A percentile compares a stretch with the other conserved stretches of the same genome.
Evolutionary conservation across 2,329 filamentous ascomycete species (phyloP).

Genomic region (Fusarium heterosporum): DNA sequence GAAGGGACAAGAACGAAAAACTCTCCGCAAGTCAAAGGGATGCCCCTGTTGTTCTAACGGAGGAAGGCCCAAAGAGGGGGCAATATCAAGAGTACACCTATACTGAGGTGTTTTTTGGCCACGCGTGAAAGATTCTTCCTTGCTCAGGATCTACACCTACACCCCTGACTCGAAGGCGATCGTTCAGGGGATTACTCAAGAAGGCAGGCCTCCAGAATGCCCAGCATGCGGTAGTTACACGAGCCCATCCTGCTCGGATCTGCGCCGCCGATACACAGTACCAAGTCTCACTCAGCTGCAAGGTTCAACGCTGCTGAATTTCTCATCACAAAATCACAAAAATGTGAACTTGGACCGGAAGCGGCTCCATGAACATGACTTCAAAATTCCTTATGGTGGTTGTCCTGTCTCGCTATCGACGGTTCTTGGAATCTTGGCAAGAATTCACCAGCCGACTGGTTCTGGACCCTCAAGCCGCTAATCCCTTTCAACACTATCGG

Average conservation of each 20-base stretch:
- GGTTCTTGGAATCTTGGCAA: conserved; percentile 42
- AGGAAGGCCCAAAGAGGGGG: conserved; percentile 28
- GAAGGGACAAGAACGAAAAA: conserved; percentile 15
- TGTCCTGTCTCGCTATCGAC: conserved; percentile 36
- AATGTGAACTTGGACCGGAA: conserved; percentile 13
- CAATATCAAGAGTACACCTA: conserved; percentile 33
- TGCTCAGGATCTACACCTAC: conserved; percentile 32
- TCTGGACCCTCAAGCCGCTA: conserved; percentile 37
- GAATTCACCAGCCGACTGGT: conserved; percentile 40
- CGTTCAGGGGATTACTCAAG: conserved; percentile 38
- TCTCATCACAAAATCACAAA: conserved; percentile 5
- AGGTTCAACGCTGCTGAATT: conserved; percentile 9
- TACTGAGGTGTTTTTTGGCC: conserved; percentile 24
- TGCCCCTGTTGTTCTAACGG: conserved; percentile 16
- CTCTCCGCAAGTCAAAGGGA: conserved; percentile 11
- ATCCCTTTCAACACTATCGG: conserved; percentile 40
- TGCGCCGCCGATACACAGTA: conserved; percentile 26
- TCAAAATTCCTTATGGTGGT: conserved; percentile 24
- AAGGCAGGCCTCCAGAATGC: conserved; percentile 22
- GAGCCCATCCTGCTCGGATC: conserved; percentile 25
- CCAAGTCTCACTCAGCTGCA: conserved; percentile 23
- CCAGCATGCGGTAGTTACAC: conserved; percentile 26
- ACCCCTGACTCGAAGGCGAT: conserved; percentile 34
- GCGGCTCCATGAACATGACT: neutral
- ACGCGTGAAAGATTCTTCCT: conserved; percentile 21